phyloP scores from a whole-genome alignment of 129 eudicot species.

The Centaurea solstitialis region DNA sequence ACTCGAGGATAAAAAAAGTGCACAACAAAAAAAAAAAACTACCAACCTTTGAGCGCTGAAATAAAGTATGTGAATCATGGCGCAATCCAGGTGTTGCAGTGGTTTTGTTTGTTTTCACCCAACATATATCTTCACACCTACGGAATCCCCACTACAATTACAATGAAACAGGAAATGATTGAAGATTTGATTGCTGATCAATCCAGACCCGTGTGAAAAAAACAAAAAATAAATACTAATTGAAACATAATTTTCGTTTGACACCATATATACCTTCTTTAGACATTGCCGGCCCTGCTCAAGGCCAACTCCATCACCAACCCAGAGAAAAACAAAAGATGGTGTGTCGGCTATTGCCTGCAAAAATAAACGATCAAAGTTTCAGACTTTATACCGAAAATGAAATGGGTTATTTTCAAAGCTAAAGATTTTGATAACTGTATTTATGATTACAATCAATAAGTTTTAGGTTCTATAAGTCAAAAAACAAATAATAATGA shows the following conservation, averaged over 20 bases:
- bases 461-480: background rate
- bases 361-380: conserved; percentile 20
- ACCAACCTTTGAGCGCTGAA: conserved; percentile 92
- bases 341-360: conserved; percentile 99
- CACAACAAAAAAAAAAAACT: background rate
- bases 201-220: background rate
- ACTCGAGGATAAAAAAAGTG: background rate
- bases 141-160: conserved; percentile 93
- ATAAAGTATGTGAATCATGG: conserved; percentile 95
- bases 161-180: conserved; percentile 16
- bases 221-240: background rate
- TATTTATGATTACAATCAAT: background rate
- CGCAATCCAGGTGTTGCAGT: conserved; percentile 92
- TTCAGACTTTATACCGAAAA: conserved; percentile 1
- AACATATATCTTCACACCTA: conserved; percentile 98
- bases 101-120: conserved; percentile 99
- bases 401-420: background rate
- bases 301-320: conserved; percentile 99
- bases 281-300: conserved; percentile 98
- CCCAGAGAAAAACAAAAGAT: conserved; percentile 95
- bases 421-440: background rate
- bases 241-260: background rate
- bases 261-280: conserved; percentile 62
- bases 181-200: background rate
- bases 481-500: background rate